phyloP scores from a whole-genome alignment of 495 filamentous ascomycete species.

The Penicilliopsis zonata region DNA sequence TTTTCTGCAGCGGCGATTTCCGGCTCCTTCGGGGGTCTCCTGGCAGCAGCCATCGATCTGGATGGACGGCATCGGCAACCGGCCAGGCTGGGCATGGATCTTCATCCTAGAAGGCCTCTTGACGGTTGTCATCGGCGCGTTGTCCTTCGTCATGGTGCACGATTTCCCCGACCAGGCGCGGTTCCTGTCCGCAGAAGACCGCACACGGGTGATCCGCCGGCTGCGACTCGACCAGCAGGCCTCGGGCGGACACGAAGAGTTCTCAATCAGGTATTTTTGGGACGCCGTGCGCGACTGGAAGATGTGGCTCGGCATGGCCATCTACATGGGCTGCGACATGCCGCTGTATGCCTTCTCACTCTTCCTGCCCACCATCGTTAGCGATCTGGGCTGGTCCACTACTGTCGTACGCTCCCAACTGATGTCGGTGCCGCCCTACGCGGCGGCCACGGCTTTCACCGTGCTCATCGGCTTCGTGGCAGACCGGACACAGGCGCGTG shows the following conservation, averaged over 20 bases:
- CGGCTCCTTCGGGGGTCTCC: conserved; percentile 75
- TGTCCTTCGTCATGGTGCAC: conserved; percentile 75
- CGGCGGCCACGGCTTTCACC: conserved; percentile 66
- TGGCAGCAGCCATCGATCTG: conserved; percentile 45
- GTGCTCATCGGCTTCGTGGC: conserved; percentile 65
- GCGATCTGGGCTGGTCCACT: conserved; percentile 56
- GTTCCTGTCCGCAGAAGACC: conserved; percentile 65
- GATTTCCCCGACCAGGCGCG: conserved; percentile 78
- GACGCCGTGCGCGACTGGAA: conserved; percentile 75
- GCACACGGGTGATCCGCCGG: conserved; percentile 59
- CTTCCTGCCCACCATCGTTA: conserved; percentile 81
- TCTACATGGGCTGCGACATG: conserved; percentile 63
- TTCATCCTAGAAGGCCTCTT: conserved; percentile 61
- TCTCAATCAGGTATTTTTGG: conserved; percentile 66
- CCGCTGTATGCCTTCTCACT: conserved; percentile 84
- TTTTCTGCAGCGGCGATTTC: conserved; percentile 79
- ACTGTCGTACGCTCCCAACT: conserved; percentile 65
- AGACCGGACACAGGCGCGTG: conserved; percentile 66
- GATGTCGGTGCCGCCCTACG: conserved; percentile 81
- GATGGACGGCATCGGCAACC: conserved; percentile 59
- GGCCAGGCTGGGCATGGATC: conserved; percentile 74
- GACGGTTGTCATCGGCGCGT: conserved; percentile 60
- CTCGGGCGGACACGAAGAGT: conserved; percentile 68
- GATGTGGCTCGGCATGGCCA: conserved; percentile 62
- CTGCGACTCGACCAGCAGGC: conserved; percentile 67